Percentiles rank a stretch among this genome's conserved stretches.
Conservation (phyloP, 2,329 filamentous ascomycete species). For the Trichoderma koningiopsis region DNA sequence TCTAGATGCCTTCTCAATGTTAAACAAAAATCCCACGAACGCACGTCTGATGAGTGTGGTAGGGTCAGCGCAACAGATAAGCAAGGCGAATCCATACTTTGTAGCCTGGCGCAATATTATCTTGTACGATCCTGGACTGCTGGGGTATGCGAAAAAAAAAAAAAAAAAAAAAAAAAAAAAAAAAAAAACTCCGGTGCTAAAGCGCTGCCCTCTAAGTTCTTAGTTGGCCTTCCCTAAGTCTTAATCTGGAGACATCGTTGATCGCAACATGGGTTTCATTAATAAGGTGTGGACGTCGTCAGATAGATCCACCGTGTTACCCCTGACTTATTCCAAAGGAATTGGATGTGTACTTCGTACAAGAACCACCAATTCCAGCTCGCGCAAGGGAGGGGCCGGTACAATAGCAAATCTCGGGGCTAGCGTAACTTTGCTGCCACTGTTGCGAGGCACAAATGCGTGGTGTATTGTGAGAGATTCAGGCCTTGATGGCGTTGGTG, state of each 20-base stretch:
- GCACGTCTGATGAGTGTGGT: background rate
- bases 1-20: background rate
- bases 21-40: background rate
- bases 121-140: background rate
- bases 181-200: constrained; percentile 4
- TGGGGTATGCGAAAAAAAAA: background rate
- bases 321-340: constrained; percentile 15
- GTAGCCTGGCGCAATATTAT: background rate
- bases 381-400: background rate
- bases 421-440: constrained; percentile 23
- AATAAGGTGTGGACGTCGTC: constrained; percentile 19
- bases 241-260: constrained; percentile 23
- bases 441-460: background rate
- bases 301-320: constrained; percentile 26
- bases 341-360: constrained; percentile 13
- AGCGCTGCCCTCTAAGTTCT: constrained; percentile 9
- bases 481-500: constrained; percentile 10
- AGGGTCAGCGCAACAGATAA: constrained; percentile 5
- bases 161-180: background rate
- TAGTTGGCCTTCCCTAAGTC: background rate
- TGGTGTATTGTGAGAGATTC: constrained; percentile 13
- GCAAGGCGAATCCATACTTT: background rate
- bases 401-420: constrained; percentile 2
- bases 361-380: constrained; percentile 9
- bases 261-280: constrained; percentile 17